Conservation (phyloP, 2,329 filamentous ascomycete genomes). For the Colletotrichum musicola region DNA sequence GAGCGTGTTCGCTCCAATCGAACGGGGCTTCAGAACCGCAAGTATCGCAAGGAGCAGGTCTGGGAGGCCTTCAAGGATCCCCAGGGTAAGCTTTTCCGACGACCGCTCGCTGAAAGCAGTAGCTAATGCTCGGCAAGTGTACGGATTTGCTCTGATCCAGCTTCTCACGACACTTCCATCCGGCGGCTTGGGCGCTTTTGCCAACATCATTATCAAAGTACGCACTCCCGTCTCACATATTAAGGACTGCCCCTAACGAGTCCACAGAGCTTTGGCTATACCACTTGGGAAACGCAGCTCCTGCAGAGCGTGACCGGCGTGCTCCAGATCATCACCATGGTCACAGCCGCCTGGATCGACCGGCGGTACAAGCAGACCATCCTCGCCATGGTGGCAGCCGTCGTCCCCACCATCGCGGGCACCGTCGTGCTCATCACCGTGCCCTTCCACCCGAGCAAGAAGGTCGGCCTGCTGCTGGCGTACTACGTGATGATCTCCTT, state of each 20-base stretch:
- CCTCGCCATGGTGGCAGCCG: slow-evolving; percentile 73
- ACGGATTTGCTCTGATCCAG: slow-evolving; percentile 73
- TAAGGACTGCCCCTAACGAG: not conserved
- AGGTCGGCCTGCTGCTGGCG: slow-evolving; percentile 52
- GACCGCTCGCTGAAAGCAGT: too few relatives aligned
- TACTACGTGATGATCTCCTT: slow-evolving; percentile 61
- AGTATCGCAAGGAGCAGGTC: slow-evolving; percentile 52
- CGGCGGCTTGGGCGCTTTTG: slow-evolving; percentile 78
- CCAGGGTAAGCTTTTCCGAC: not conserved
- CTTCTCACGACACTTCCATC: slow-evolving; percentile 81
- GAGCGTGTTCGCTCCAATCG: slow-evolving; percentile 53
- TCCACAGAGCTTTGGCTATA: slow-evolving; percentile 69
- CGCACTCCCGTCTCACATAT: not conserved
- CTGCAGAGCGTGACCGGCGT: slow-evolving; percentile 80
- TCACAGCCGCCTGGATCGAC: slow-evolving; percentile 75
- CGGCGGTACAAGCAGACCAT: slow-evolving; percentile 77
- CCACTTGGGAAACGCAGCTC: slow-evolving; percentile 75
- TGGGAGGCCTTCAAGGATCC: slow-evolving; percentile 53
- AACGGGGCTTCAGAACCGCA: slow-evolving; percentile 51
- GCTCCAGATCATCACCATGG: slow-evolving; percentile 78
- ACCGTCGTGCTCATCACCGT: slow-evolving; percentile 53
- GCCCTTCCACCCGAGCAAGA: slow-evolving; percentile 48
- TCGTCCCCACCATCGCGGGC: slow-evolving; percentile 66
- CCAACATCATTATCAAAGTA: slow-evolving; percentile 77
- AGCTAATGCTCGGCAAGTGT: slow-evolving; percentile 48